A percentile compares a stretch with the other conserved stretches of the same genome.
Evolutionary conservation across 2,329 filamentous ascomycete species (phyloP).

Genomic region (Aspergillus sp.): DNA sequence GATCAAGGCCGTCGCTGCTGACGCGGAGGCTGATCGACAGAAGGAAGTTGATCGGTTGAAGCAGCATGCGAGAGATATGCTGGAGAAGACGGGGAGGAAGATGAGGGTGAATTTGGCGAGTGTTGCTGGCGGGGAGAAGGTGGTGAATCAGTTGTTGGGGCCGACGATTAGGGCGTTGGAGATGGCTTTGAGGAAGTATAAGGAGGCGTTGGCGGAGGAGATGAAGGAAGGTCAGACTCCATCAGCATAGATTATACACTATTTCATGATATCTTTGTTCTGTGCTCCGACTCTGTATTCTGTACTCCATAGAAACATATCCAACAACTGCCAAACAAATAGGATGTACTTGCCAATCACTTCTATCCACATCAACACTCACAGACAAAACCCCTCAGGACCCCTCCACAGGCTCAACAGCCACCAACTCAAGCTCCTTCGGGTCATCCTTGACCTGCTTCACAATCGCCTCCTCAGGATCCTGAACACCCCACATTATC

Average conservation of each 20-base stretch:
- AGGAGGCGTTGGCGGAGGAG: constrained; percentile 60
- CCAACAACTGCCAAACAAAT: too few relatives aligned
- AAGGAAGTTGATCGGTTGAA: constrained; percentile 61
- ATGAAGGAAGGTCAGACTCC: constrained; percentile 25
- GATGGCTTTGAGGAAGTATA: constrained; percentile 64
- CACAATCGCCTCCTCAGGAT: too few relatives aligned
- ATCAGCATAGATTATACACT: background rate
- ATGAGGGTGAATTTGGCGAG: constrained; percentile 58
- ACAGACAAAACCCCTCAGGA: too few relatives aligned
- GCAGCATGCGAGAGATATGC: constrained; percentile 63
- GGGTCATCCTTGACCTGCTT: too few relatives aligned
- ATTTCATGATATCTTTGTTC: too few relatives aligned
- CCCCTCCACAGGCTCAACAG: background rate
- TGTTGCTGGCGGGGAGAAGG: constrained; percentile 67
- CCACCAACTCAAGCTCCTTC: too few relatives aligned
- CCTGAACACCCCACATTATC: too few relatives aligned
- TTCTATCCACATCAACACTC: too few relatives aligned
- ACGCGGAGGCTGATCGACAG: constrained; percentile 69
- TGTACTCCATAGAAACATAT: too few relatives aligned
- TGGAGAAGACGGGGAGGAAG: constrained; percentile 67
- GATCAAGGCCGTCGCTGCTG: constrained; percentile 70
- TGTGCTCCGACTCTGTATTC: too few relatives aligned
- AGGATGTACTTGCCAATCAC: too few relatives aligned
- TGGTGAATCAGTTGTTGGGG: constrained; percentile 68
- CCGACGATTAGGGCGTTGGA: constrained; percentile 66